A percentile compares a stretch with the other conserved stretches of the same genome.
phyloP scores from a whole-genome alignment of 2,329 filamentous ascomycete genomes.

The Paraphaeosphaeria minitans region DNA sequence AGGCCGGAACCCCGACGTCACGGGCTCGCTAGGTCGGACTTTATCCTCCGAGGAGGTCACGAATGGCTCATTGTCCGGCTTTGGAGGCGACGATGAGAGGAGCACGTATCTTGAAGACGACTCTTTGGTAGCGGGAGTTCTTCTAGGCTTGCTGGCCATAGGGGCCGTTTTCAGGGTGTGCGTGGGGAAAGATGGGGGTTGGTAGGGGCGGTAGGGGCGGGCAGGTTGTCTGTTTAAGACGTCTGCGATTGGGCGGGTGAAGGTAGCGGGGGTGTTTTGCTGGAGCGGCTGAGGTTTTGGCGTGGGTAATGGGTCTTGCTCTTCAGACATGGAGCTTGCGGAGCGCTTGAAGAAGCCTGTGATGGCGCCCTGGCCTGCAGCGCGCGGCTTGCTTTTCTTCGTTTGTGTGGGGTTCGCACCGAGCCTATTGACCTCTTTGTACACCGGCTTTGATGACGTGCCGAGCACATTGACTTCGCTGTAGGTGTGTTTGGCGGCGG shows the following conservation, averaged over 20 bases:
- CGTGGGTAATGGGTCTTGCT: slow-evolving; percentile 13
- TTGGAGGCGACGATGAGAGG: slow-evolving; percentile 50
- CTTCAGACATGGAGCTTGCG: slow-evolving; percentile 20
- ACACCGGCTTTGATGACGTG: slow-evolving; percentile 22
- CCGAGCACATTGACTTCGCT: slow-evolving; percentile 31
- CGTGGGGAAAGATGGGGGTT: slow-evolving; percentile 31
- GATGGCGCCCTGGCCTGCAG: slow-evolving; percentile 58
- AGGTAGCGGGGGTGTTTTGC: not conserved
- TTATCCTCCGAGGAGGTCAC: slow-evolving; percentile 12
- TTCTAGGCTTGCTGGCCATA: slow-evolving; percentile 39
- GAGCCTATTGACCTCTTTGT: slow-evolving; percentile 6
- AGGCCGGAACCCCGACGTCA: slow-evolving; percentile 33
- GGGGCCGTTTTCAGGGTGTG: slow-evolving; percentile 43
- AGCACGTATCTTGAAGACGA: slow-evolving; percentile 54
- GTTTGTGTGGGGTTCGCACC: slow-evolving; percentile 10
- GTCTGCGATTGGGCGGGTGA: slow-evolving; percentile 33
- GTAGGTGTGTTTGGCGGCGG: slow-evolving; percentile 19
- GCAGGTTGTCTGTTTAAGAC: slow-evolving; percentile 38
- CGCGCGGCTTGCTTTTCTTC: slow-evolving; percentile 43
- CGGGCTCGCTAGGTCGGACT: slow-evolving; percentile 9
- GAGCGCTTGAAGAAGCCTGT: slow-evolving; percentile 57
- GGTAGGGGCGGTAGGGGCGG: slow-evolving; percentile 24
- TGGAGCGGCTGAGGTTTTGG: not conserved
- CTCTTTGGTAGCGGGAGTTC: slow-evolving; percentile 22
- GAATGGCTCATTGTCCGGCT: slow-evolving; percentile 27